Evolutionary conservation across 2,329 filamentous ascomycete genomes (phyloP).

Genomic region (Pezicula carpinea): DNA sequence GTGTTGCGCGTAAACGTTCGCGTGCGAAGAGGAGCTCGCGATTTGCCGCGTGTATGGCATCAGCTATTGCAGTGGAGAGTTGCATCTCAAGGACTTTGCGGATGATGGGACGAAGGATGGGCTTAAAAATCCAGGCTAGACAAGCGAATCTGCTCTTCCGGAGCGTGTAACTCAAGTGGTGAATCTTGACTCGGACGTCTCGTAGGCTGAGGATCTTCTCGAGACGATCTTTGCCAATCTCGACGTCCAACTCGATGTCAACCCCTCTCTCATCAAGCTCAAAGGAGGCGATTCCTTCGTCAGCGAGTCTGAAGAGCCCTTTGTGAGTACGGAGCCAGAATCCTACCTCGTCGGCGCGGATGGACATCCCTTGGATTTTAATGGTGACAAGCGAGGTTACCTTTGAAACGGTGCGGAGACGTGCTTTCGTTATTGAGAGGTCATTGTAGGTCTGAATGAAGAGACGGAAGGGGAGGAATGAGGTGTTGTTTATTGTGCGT

Average conservation of each 20-base stretch:
- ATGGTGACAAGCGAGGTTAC: constrained; percentile 70
- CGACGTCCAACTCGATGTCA: constrained; percentile 79
- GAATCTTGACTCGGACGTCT: constrained; percentile 73
- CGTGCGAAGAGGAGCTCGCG: constrained; percentile 82
- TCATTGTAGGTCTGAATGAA: constrained; percentile 82
- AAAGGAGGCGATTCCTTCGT: constrained; percentile 83
- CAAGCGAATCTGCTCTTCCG: constrained; percentile 71
- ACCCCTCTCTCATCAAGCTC: constrained; percentile 81
- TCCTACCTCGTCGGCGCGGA: constrained; percentile 81
- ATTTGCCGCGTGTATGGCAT: constrained; percentile 69
- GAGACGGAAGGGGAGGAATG: constrained; percentile 82
- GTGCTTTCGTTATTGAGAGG: constrained; percentile 76
- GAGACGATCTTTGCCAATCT: constrained; percentile 71
- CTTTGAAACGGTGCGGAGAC: constrained; percentile 57
- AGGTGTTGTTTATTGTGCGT: constrained; percentile 75
- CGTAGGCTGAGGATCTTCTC: constrained; percentile 79
- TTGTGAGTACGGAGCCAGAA: constrained; percentile 83
- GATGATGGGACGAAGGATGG: constrained; percentile 74
- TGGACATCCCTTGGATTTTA: constrained; percentile 75
- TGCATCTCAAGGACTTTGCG: constrained; percentile 75
- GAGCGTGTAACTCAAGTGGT: constrained; percentile 79
- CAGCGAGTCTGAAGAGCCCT: constrained; percentile 68
- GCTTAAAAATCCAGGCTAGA: constrained; percentile 79
- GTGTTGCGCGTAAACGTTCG: constrained; percentile 79
- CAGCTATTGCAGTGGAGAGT: constrained; percentile 66